Percentiles rank a stretch among this genome's conserved stretches.
Evolutionary conservation across 768 basidiomycete species (phyloP).

Genomic region (Lactarius pseudohatsudake): DNA sequence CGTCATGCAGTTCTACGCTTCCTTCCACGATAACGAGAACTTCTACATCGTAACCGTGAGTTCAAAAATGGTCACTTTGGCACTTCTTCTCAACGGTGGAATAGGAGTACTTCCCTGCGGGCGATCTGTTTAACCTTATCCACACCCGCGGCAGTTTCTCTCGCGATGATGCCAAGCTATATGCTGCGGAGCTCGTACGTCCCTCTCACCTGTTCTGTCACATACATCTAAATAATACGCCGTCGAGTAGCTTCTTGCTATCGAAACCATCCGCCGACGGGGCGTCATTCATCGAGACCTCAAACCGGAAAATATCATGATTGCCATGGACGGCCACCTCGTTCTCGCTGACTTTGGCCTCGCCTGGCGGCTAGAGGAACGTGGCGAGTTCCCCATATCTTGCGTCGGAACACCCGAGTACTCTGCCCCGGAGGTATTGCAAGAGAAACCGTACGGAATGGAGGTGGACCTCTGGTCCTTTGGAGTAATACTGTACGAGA

Average conservation of each 20-base stretch:
- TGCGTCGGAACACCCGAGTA: conserved; percentile 19
- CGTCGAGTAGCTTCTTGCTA: conserved; percentile 17
- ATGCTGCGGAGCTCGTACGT: conserved; percentile 24
- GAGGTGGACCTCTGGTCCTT: conserved; percentile 94
- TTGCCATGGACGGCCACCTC: conserved; percentile 19
- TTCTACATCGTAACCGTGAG: conserved; percentile 24
- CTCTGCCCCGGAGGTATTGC: conserved; percentile 20
- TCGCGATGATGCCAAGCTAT: conserved; percentile 6
- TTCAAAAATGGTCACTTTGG: background rate
- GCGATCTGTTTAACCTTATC: conserved; percentile 12
- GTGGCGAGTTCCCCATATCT: background rate
- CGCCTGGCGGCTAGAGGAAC: conserved; percentile 17
- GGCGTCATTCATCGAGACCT: conserved; percentile 24
- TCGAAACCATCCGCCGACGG: conserved; percentile 15
- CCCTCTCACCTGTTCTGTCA: background rate
- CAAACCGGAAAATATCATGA: conserved; percentile 24
- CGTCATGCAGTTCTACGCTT: conserved; percentile 15
- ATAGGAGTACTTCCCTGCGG: conserved; percentile 20
- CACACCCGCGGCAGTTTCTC: conserved; percentile 4
- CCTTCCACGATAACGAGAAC: conserved; percentile 21
- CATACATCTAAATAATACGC: background rate
- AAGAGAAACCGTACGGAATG: conserved; percentile 12
- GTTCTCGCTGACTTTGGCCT: conserved; percentile 22
- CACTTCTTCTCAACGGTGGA: background rate
- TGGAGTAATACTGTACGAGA: conserved; percentile 90